Evolutionary conservation across 768 basidiomycete species (phyloP).

Genomic region (Serendipita sp.): DNA sequence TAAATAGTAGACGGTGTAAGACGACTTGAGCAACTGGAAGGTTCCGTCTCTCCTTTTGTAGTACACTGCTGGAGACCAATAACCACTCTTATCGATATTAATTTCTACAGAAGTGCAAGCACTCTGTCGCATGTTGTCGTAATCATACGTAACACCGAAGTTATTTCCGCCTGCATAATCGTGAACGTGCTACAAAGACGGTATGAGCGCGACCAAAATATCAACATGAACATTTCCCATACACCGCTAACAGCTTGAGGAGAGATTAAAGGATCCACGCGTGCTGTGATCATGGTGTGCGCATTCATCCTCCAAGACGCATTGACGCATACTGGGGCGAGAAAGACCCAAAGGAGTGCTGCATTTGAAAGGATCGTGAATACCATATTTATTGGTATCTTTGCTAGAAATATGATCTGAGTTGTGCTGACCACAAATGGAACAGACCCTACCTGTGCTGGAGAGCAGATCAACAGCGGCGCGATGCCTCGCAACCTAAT

Average conservation of each 20-base stretch:
- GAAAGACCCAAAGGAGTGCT: not conserved
- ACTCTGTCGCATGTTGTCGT: not conserved
- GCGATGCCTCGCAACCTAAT: no score
- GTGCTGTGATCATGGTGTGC: not conserved
- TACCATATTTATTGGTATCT: not conserved
- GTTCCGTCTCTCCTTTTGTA: not conserved
- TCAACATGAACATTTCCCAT: not conserved
- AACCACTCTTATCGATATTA: not conserved
- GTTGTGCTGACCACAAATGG: no score
- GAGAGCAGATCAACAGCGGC: no score
- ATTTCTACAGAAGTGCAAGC: not conserved
- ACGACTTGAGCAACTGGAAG: not conserved
- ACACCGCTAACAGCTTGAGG: constrained; percentile 1
- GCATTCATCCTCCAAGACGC: not conserved
- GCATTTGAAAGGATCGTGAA: not conserved
- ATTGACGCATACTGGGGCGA: not conserved
- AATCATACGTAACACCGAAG: constrained; percentile 1
- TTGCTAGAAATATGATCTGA: no score
- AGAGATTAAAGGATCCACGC: not conserved
- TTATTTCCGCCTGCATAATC: not conserved
- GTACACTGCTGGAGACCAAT: not conserved
- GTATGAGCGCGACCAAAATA: not conserved
- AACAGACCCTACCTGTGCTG: no score
- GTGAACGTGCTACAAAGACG: not conserved
- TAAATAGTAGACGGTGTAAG: constrained; percentile 5